Evolutionary conservation across 108 stramenopile genomes (phyloP).

Genomic region (Parmales sp.): DNA sequence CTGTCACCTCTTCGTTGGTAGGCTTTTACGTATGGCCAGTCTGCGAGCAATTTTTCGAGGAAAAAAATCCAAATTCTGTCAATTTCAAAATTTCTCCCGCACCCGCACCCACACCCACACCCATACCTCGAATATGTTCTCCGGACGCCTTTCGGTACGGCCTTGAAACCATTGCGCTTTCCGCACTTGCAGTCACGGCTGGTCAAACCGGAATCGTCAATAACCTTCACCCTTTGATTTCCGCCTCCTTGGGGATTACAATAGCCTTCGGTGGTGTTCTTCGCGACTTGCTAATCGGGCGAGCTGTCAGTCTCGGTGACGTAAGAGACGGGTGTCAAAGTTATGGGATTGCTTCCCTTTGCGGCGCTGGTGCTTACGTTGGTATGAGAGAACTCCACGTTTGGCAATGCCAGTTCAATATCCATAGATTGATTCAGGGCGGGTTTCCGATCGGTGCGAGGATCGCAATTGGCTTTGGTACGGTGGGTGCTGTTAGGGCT

Average conservation of each 20-base stretch:
- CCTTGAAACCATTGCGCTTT: slow-evolving; percentile 27
- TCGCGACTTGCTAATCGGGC: slow-evolving; percentile 26
- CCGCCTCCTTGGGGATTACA: slow-evolving; percentile 22
- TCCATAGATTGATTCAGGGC: not conserved
- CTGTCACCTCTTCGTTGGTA: slow-evolving; percentile 17
- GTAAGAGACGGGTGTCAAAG: not conserved
- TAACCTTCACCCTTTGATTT: slow-evolving; percentile 25
- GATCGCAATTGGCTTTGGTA: not conserved
- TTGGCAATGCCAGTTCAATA: not conserved
- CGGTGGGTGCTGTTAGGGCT: not conserved
- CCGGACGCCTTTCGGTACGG: slow-evolving; percentile 18
- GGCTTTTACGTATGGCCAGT: slow-evolving; percentile 32
- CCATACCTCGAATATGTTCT: not conserved
- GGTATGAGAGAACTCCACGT: not conserved
- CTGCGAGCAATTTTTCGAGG: slow-evolving; percentile 13
- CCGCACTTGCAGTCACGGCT: slow-evolving; percentile 20
- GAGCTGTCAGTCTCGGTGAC: slow-evolving; percentile 18
- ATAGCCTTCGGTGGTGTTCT: slow-evolving; percentile 33
- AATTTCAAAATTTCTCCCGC: no score
- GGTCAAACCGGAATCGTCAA: slow-evolving; percentile 20
- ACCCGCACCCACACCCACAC: no score
- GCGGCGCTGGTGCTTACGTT: slow-evolving; percentile 5
- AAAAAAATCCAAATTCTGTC: slow-evolving; percentile 16
- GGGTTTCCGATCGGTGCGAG: not conserved
- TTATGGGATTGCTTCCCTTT: not conserved